A percentile compares a stretch with the other conserved stretches of the same genome.
Evolutionary conservation across 352 stramenopile genomes (phyloP).

Genomic region (Thalassiosira exigua): DNA sequence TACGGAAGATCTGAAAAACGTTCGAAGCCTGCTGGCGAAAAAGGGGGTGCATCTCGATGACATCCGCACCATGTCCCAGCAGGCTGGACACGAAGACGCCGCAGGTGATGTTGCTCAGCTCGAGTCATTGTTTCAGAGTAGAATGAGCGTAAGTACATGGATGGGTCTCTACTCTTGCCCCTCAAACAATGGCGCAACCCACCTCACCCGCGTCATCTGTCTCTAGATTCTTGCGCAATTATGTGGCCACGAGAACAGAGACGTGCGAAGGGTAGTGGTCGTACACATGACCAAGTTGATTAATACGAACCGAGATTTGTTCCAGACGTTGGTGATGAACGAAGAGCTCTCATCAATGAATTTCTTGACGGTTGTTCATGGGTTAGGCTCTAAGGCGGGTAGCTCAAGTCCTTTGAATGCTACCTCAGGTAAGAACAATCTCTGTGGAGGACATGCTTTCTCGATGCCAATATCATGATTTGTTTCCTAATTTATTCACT

Average conservation of each 20-base stretch:
- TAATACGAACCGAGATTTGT: constrained; percentile 75
- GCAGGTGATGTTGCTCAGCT: constrained; percentile 35
- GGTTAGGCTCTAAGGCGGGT: constrained; percentile 27
- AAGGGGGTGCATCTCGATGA: constrained; percentile 83
- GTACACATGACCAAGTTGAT: constrained; percentile 76
- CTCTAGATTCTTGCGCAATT: no score
- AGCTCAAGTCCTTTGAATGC: constrained; percentile 6
- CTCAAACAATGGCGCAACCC: not conserved
- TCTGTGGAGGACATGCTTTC: no score
- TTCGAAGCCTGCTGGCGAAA: constrained; percentile 58
- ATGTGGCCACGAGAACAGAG: constrained; percentile 82
- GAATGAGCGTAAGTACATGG: constrained; percentile 55
- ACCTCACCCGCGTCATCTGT: not conserved
- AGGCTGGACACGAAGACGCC: constrained; percentile 15
- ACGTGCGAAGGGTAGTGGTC: constrained; percentile 73
- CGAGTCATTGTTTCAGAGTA: constrained; percentile 44
- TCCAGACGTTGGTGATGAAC: constrained; percentile 74
- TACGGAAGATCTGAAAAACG: constrained; percentile 53
- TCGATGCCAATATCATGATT: no score
- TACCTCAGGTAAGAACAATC: constrained; percentile 28
- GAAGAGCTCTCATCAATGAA: constrained; percentile 71
- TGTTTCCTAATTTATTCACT: not conserved
- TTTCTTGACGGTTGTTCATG: constrained; percentile 79
- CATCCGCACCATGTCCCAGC: constrained; percentile 56
- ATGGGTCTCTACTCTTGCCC: not conserved